Evolutionary conservation across 306 rosid genomes (phyloP).

Genomic region (Quercus bicolor): DNA sequence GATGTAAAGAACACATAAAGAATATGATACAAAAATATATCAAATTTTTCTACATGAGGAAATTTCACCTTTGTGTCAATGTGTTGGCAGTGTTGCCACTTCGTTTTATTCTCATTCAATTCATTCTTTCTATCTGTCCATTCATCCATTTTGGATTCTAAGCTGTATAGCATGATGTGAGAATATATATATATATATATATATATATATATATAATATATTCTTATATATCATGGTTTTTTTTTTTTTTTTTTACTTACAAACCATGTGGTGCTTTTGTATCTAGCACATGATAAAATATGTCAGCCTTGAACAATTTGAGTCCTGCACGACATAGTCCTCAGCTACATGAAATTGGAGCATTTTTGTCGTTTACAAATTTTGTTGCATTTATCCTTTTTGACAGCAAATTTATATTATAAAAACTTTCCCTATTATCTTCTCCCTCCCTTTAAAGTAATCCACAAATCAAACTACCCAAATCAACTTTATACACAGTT

Average conservation of each 20-base stretch:
- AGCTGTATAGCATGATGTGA: slow-evolving; percentile 45
- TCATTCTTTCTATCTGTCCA: not conserved
- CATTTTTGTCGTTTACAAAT: slow-evolving; percentile 19
- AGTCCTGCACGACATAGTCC: slow-evolving; percentile 61
- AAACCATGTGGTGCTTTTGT: slow-evolving; percentile 33
- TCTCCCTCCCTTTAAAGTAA: not conserved
- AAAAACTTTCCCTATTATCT: not conserved
- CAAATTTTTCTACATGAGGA: not conserved
- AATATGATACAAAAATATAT: not conserved
- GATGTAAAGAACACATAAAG: too few species aligned
- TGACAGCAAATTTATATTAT: not conserved
- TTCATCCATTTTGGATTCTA: slow-evolving; percentile 34
- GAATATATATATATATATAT: slow-evolving; percentile 17
- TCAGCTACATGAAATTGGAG: slow-evolving; percentile 21
- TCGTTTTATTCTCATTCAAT: not conserved
- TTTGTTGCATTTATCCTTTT: not conserved
- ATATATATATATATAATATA: not conserved
- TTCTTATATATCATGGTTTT: slow-evolving; percentile 20
- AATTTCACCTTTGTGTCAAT: not conserved
- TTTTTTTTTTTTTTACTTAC: slow-evolving; percentile 20
- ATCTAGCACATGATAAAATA: slow-evolving; percentile 37
- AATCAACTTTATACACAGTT: not conserved
- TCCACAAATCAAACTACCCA: not conserved
- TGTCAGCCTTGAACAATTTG: slow-evolving; percentile 33
- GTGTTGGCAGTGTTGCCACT: too few species aligned